Evolutionary conservation across 2,329 filamentous ascomycete species (phyloP), one percentile per base, ranked within the genome.

Genomic region (Pestalotiopsis sp.): DNA sequence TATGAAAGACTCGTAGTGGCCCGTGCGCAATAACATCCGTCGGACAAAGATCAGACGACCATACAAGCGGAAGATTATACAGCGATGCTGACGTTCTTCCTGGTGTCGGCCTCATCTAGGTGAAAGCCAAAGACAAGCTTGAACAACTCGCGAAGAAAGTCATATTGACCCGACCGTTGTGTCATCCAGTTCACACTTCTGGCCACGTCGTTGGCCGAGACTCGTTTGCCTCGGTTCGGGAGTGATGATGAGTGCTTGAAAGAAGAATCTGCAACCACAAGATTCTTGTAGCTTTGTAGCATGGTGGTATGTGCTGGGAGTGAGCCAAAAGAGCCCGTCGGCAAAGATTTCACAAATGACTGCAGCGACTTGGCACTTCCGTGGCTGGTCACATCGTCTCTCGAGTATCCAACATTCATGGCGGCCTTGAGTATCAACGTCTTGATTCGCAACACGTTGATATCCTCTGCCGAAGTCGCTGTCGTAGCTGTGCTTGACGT

Each of bases 121-220:
- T 91, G 88, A 75, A 95, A 95, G 3, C 93, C 92, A 78, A 97
- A 97, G 2, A 97, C 94, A 55, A 95, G 85, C 65, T 88, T 87
- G 81, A 93, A 98, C 14, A 98, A 83, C 74, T 97, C 94, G 63
- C 89, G 85, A 70, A 98, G 81, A 85, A 95, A 98, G 9, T 83
- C 83, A 78, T 96, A 96, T 73, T 94, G 89, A 67, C 88, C 86
- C 35, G 86, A 85, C 48, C 88, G 89, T 67, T 88, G 84, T 65
- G 88, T 87, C 87, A 97, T 92, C 83, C 91, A 91, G 65, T 87
- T 84, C 6, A 97, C 91, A 63, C 92, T 93, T 78, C 91, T 91
- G 44, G 92, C 92, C 70, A 97, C 88, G 72, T 98, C 94, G n/a
- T 84, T 80, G 0, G 93, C 92, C 3, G 84, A 85, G 5, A 92